A percentile compares a stretch with the other conserved stretches of the same genome.
phyloP scores from a whole-genome alignment of 2,329 filamentous ascomycete genomes.

The Sporothrix inflata region DNA sequence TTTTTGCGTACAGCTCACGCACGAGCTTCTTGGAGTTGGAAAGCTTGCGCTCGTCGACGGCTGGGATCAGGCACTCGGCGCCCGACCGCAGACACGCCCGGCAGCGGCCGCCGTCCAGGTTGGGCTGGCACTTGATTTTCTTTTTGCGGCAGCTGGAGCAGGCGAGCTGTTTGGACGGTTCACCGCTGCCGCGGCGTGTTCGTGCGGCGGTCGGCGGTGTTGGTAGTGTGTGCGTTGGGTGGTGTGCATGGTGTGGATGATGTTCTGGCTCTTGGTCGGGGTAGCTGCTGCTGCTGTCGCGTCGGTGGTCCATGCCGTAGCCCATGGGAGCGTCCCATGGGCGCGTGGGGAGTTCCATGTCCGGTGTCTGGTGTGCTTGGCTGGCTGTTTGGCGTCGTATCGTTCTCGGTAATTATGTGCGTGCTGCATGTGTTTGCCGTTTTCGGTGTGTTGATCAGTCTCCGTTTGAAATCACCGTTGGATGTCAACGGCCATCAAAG shows the following conservation, averaged over 20 bases:
- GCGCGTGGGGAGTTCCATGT: not conserved
- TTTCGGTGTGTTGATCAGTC: not conserved
- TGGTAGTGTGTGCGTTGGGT: not conserved
- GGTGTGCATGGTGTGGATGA: not conserved
- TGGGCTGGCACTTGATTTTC: slow-evolving; percentile 27
- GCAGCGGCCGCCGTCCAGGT: not conserved
- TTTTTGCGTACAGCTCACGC: slow-evolving; percentile 25
- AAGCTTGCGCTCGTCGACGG: slow-evolving; percentile 27
- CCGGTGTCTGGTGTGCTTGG: no score
- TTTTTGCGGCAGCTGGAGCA: slow-evolving; percentile 20
- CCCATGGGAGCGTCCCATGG: not conserved
- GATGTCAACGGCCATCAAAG: not conserved
- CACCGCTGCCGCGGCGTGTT: slow-evolving; percentile 7
- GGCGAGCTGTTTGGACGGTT: slow-evolving; percentile 28
- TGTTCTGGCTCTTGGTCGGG: not conserved
- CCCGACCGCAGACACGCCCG: slow-evolving; percentile 2
- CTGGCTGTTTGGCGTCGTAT: not conserved
- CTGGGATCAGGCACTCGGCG: slow-evolving; percentile 21
- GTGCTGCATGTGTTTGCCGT: no score
- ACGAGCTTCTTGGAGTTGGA: slow-evolving; percentile 28
- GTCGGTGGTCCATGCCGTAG: slow-evolving; percentile 6
- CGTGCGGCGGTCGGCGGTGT: not conserved
- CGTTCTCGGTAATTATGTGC: not conserved
- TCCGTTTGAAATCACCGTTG: not conserved
- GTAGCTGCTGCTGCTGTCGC: not conserved